Base-by-base conservation (phyloP, 306 rosid genomes). In the Cucurbita maxima region DNA sequence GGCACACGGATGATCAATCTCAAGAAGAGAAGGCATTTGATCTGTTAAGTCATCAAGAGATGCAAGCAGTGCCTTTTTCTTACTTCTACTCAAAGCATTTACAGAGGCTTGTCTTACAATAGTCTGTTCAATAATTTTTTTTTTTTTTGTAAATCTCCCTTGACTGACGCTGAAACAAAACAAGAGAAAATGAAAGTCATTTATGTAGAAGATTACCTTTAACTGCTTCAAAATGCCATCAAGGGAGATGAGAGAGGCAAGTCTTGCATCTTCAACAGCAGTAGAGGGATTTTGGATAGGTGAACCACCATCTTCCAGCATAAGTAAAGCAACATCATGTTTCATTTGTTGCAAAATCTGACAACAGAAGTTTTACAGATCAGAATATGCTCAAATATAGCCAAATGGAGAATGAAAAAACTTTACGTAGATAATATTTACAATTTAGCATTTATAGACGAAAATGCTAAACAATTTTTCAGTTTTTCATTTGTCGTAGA, bases 331-430 rank as follows among this genome's bases (percentile, higher is more conserved):
- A 60, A 75, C 77, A 82, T 94, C 98, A 82, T 86, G 77, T 85
- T 85, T 89, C 90, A 94, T 89, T 84, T 94, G 98, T 82, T 90
- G 98, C 81, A 94, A 78, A 81, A 89, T 89, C 97, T 94, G 89
- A 81, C 66, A 44, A 60, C 48, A 66, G 75, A 47, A 19, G 57
- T 38, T 58, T 30, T 79, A 58, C 79, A 20, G 72, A 77, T 77
- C 77, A 48, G 68, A 58, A 55, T 7, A 68, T 68, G 57, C 43
- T 68, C 38, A 48, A 48, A 22, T 67, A 67, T 45, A 44, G 40
- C 19, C 12, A 12, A 45, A 20, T 20, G 45, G 40, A 22, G 36
- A 64, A 10, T 64, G 36, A 64, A 18, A 18, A 63, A n/a, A 44
- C 3, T 30, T 41, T 63, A 18, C n/a, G 19, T 43, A 59, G 41